Evolutionary conservation across 2,329 filamentous ascomycete species (phyloP), one percentile per base, ranked within the genome.

Genomic region (Fusarium sp.): DNA sequence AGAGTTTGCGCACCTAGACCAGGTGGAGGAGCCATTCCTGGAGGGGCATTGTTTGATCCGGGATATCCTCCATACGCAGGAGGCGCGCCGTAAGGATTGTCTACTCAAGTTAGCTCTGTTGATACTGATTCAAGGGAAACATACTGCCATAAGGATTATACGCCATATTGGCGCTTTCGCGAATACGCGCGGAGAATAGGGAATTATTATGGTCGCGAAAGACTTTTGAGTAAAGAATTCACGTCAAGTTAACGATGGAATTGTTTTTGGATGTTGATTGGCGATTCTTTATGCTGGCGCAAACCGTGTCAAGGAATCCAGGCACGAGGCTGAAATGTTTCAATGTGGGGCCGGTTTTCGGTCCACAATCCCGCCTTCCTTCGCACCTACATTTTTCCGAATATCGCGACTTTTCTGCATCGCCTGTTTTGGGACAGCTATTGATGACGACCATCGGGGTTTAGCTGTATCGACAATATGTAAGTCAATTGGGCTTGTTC

Each of bases 1-100:
- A 42, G 35, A 36, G 41, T 41, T 9, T 33, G 81, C 89, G 82
- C 88, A 95, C 94, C 93, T 89, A 95, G 90, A 83, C 93, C 94
- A 77, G 94, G 93, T 78, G 93, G 93, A 77, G 92, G 90, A 74
- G 90, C 91, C 89, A 94, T 92, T 67, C 91, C 91, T 64, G 91
- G 91, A 55, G 90, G 86, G 56, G 83, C 79, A 71, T 84, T 81
- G 64, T 83, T 83, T 63, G 87, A 85, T 74, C 88, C 89, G 68
- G 92, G 91, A 77, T 93, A 95, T 62, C 87, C 87, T 74, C 89
- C 90, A 84, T 92, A 97, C 75, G 90, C 89, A 58, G 93, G 93
- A 78, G 93, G 92, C 65, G 90, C 88, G 78, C 92, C 93, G 85
- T 95, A 97, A 54, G 90, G 89, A 81, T 86, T 86, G 53, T 78